Evolutionary conservation across 345 rosid genomes (phyloP), one percentile per base, ranked within the genome.

Genomic region (Isatis tinctoria): DNA sequence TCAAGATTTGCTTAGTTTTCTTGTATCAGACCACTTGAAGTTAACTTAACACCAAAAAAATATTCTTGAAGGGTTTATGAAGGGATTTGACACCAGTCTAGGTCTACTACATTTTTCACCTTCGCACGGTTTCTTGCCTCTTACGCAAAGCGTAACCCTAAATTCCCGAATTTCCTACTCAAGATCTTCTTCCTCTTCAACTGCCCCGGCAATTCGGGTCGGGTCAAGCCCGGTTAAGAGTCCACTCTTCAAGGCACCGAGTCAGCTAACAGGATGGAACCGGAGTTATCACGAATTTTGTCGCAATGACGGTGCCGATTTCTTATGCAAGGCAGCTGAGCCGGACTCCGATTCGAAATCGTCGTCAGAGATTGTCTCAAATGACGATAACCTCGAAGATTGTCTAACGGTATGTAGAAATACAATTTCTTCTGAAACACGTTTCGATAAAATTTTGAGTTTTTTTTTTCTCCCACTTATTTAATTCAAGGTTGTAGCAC

Each of bases 401-500:
- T 92, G 82, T 76, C 83, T 85, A 36, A 83, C 90, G 89, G 96
- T 93, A 43, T n/a, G 87, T 72, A 3, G 3, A 35, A 30, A 11
- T 47, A 28, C 5, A 3, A 28, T 32, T 32, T 0, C 35, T 32
- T 32, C 1, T 5, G 8, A 4, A 1, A 4, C 1, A 6, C 35
- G 6, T 32, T 32, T 32, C 8, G 6, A 5, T 32, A 6, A 32
- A 32, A 32, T 32, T 32, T 32, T 32, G 5, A 5, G 35, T 4
- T 32, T 32, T 32, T 1, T 32, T 1, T 32, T 32, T 32, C 8
- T 22, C 24, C 24, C 35, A 5, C 8, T 5, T 32, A 8, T 32
- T 32, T 32, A 5, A 32, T 7, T 45, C 67, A 88, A 93, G 97
- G 94, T 93, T 27, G 66, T 93, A 83, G 96, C 97, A 8, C 76